Percentiles rank a stretch among this genome's conserved stretches.
These are phyloP conservation scores for Aspergillus fumigatus DNA, from an alignment of 2,329 filamentous ascomycete species.

Conservation along the genomic window DNA sequence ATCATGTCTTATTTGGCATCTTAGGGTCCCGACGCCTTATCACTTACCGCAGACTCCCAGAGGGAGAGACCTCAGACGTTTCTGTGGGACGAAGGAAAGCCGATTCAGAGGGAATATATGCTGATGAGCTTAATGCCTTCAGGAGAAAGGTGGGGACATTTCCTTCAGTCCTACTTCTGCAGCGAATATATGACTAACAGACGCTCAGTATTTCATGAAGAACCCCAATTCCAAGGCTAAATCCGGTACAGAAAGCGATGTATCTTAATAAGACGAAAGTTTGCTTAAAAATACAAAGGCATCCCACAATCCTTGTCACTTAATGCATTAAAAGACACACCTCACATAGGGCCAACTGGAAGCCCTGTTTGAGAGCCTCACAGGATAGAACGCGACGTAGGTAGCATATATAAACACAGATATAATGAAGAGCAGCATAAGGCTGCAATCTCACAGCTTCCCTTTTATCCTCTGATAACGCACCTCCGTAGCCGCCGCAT, in stretches of 20 bases:
- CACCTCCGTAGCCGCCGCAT: slow-evolving; percentile 12
- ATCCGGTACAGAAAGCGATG: slow-evolving; percentile 2
- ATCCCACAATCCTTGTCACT: neutral
- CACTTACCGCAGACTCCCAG: slow-evolving; percentile 70
- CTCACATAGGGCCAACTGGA: neutral
- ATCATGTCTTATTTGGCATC: neutral
- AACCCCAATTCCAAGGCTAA: neutral
- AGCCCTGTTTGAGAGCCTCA: neutral
- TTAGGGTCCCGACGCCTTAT: slow-evolving; percentile 82
- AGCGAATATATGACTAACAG: neutral
- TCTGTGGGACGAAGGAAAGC: slow-evolving; percentile 30
- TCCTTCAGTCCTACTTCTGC: neutral
- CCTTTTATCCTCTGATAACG: slow-evolving; percentile 9
- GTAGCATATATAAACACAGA: neutral
- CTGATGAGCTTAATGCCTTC: slow-evolving; percentile 66
- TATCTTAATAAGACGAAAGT: slow-evolving; percentile 1
- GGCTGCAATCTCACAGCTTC: slow-evolving; percentile 17
- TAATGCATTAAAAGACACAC: neutral
- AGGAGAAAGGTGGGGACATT: slow-evolving; percentile 45
- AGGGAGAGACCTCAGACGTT: slow-evolving; percentile 42
- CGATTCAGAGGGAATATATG: slow-evolving; percentile 44
- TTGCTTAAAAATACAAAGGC: neutral
- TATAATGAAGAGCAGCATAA: neutral
- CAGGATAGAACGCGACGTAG: neutral
- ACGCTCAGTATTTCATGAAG: slow-evolving; percentile 14